Conservation (phyloP, 306 rosid genomes). For the Citrullus colocynthis region DNA sequence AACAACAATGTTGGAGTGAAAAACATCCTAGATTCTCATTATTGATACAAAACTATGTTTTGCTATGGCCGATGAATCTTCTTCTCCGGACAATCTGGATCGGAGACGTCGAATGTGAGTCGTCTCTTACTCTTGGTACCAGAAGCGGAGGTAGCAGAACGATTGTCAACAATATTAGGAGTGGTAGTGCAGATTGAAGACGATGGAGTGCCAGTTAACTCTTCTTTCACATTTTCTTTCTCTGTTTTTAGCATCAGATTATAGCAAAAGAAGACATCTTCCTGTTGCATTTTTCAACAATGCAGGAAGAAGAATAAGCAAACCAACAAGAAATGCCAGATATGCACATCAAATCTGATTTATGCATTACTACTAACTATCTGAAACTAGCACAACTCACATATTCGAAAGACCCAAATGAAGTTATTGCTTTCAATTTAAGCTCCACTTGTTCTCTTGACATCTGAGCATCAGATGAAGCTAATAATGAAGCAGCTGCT, state of each 20-base stretch:
- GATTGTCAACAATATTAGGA: slow-evolving; percentile 32
- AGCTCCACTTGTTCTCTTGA: slow-evolving; percentile 37
- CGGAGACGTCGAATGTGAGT: slow-evolving; percentile 40
- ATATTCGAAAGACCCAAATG: slow-evolving; percentile 46
- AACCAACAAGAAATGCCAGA: slow-evolving; percentile 3
- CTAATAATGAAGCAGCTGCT: slow-evolving; percentile 72
- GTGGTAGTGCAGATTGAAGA: slow-evolving; percentile 17
- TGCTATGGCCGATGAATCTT: slow-evolving; percentile 33
- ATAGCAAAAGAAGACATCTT: slow-evolving; percentile 43
- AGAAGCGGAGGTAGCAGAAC: slow-evolving; percentile 21
- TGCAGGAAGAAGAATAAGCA: slow-evolving; percentile 1
- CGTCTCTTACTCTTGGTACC: slow-evolving; percentile 54
- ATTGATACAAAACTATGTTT: slow-evolving; percentile 30
- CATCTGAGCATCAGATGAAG: slow-evolving; percentile 39
- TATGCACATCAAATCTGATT: background rate
- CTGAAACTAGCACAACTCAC: slow-evolving; percentile 28
- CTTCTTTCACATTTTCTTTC: slow-evolving; percentile 45
- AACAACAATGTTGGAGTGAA: slow-evolving; percentile 5
- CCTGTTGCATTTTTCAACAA: slow-evolving; percentile 39
- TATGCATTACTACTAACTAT: background rate
- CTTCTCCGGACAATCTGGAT: slow-evolving; percentile 25
- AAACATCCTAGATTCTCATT: slow-evolving; percentile 34
- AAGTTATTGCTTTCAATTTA: slow-evolving; percentile 31
- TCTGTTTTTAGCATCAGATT: slow-evolving; percentile 42
- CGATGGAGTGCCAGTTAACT: slow-evolving; percentile 13